Base-by-base conservation (phyloP, 768 basidiomycete genomes). In the Boletus bicolor region DNA sequence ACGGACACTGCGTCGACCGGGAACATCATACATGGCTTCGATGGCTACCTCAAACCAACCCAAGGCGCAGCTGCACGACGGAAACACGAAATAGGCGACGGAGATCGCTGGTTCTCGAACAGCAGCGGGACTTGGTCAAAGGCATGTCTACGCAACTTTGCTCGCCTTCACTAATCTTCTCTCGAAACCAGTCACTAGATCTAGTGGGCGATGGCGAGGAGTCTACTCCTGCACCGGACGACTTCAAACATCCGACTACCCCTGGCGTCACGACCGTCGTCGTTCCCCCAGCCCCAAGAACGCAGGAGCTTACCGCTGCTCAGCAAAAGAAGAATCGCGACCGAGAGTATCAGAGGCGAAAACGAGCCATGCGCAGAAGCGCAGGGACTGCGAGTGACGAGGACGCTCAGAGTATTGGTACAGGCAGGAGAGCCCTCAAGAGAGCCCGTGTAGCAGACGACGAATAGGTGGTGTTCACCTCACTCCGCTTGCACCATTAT, bases 1-100 rank as follows among this genome's bases (percentile, higher is more conserved):
- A 82, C 83, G 7, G 91, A 93, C 50, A 92, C 91, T 0, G 82
- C 86, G 1, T 85, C 83, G 62, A 89, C 91, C 17, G 91, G 91
- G 32, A 93, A 93, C 62, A 92, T 93, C 51, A 87, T 93, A 37
- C 87, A 87, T 63, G 91, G 91, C 5, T 93, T 93, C 60, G 91
- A 93, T 52, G 84, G 86, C 41, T 93, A 92, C 67, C 81, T 93
- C 55, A 93, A 93, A 72, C 87, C 85, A 55, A 80, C 80, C 1
- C 76, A 80, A 9, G 83, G 80, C 7, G 70, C 71, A 19, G 70
- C 71, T 4, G 70, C 69, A 9, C 76, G 89, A 63, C 79, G 86
- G 66, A 86, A 85, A 65, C 83, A 86, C 60, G 90, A 93, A 60
- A 80, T 91, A 54, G 82, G 80, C 57, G 91, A 93, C 54, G 74